phyloP scores from a whole-genome alignment of 352 stramenopile species.

The Globisporangium perplexum region DNA sequence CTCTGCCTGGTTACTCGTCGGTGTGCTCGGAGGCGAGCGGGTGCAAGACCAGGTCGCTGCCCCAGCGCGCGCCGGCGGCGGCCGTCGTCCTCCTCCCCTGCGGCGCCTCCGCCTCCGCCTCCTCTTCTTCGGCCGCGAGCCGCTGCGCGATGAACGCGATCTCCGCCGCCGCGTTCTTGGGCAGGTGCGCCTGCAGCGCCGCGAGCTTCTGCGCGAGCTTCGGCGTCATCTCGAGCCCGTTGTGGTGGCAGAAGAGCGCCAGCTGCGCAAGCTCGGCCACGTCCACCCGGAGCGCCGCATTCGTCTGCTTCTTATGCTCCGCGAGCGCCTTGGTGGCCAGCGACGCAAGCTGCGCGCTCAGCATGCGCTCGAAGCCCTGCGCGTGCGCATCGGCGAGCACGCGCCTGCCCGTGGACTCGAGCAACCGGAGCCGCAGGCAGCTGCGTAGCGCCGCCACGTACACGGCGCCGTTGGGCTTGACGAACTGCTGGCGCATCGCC shows the following conservation, averaged over 20 bases:
- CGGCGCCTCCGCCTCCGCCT: constrained; percentile 8
- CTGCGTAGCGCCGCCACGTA: constrained; percentile 69
- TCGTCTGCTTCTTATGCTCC: constrained; percentile 13
- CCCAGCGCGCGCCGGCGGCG: constrained; percentile 13
- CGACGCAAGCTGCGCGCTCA: constrained; percentile 21
- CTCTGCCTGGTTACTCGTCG: constrained; percentile 2
- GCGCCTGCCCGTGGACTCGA: constrained; percentile 42
- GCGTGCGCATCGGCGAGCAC: constrained; percentile 47
- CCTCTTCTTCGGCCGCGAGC: constrained; percentile 11
- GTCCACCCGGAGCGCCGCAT: constrained; percentile 20
- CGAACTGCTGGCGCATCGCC: constrained; percentile 60
- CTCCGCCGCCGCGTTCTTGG: constrained; percentile 32
- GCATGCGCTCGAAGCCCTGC: constrained; percentile 34
- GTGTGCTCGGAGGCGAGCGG: constrained; percentile 7
- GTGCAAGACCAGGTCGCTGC: constrained; percentile 27
- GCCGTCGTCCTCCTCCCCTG: not conserved
- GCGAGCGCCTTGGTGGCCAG: constrained; percentile 19
- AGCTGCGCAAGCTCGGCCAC: constrained; percentile 40
- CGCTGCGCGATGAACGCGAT: constrained; percentile 34
- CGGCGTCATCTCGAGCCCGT: constrained; percentile 37
- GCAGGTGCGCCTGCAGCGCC: constrained; percentile 31
- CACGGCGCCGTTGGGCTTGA: constrained; percentile 68
- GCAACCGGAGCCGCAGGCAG: constrained; percentile 39
- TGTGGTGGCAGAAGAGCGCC: constrained; percentile 50
- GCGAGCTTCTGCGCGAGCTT: constrained; percentile 34